Base-by-base conservation (phyloP, 805 yeast species). In the Vanderwaltozyma polyspora region DNA sequence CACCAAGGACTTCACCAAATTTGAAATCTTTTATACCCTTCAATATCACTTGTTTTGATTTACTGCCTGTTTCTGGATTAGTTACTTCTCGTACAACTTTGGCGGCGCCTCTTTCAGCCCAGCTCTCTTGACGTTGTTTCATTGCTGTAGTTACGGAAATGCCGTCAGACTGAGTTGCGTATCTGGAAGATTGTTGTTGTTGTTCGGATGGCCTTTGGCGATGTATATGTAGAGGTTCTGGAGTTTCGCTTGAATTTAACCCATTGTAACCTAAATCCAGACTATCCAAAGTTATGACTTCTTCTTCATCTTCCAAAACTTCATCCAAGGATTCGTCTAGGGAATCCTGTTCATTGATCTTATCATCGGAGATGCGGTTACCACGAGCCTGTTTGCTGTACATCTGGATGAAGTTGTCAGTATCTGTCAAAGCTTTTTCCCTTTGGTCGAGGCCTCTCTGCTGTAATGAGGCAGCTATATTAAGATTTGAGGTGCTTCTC, bases 1-100 rank as follows among this genome's bases (percentile, higher is more conserved):
- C 94, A 21, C 99, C 99, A 19, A 91, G 71, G 29, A 80, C 76
- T 13, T 83, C 76, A 8, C 94, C 93, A 53, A 91, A 85, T 42
- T 76, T 79, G 57, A 87, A 91, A 53, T 91, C 98, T 44, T 77
- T 74, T 10, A 85, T 93, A 15, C 60, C 74, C 57, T 52, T 66
- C 57, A 55, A 70, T 29, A 66, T 74, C 35, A 68, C 62, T 51
- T 63, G 69, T 38, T 70, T 79, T 48, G 56, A 59, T 5, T 62
- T 57, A 51, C 72, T 60, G 9, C 83, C 84, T 11, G 64, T 55
- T 3, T 55, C 45, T 21, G 61, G 60, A 36, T 69, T 70, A 11
- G 52, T 48, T 3, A 62, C 62, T 16, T 64, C 63, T 39, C 65
- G 67, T 11, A 74, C 62, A 3, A 70, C 53, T 23, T 66, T 65